These are phyloP conservation scores for Phanerodontia chrysosporium DNA, from an alignment of 768 basidiomycete genomes.

Conservation along the genomic window DNA sequence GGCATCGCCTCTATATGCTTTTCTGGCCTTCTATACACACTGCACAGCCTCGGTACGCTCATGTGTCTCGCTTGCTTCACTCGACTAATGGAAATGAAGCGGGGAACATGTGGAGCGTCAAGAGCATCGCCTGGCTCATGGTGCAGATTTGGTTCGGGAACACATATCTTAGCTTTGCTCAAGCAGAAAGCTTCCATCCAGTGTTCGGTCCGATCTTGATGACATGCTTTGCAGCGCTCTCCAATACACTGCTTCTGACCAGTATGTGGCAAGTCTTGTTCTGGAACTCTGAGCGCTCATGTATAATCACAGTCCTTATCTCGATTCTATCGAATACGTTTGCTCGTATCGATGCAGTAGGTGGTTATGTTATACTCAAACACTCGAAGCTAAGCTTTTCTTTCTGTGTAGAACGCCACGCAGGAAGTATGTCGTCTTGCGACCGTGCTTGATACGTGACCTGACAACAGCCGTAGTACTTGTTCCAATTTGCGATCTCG, in stretches of 20 bases:
- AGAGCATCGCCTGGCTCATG: conserved; percentile 77
- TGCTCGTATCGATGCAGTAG: conserved; percentile 62
- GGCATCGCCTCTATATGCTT: conserved; percentile 75
- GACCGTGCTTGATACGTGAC: no score
- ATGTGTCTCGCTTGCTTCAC: no score
- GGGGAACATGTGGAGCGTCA: conserved; percentile 34
- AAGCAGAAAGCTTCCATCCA: conserved; percentile 41
- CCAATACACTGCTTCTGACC: conserved; percentile 75
- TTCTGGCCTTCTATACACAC: conserved; percentile 64
- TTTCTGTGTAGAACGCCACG: conserved; percentile 44
- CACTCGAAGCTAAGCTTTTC: background rate
- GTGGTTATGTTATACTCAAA: conserved; percentile 16
- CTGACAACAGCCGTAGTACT: conserved; percentile 45
- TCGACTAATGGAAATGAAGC: conserved; percentile 17
- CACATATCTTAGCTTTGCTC: conserved; percentile 50
- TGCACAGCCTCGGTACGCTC: conserved; percentile 44
- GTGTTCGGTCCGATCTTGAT: conserved; percentile 77
- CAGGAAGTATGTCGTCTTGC: no score
- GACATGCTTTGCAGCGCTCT: conserved; percentile 74
- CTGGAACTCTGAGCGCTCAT: conserved; percentile 20
- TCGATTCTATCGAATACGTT: conserved; percentile 91
- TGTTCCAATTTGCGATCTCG: conserved; percentile 82
- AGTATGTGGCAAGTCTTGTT: conserved; percentile 43
- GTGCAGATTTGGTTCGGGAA: conserved; percentile 87
- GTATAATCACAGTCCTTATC: conserved; percentile 52